phyloP scores from a whole-genome alignment of 805 yeast genomes.

The Saccharomycopsis guyanensis region DNA sequence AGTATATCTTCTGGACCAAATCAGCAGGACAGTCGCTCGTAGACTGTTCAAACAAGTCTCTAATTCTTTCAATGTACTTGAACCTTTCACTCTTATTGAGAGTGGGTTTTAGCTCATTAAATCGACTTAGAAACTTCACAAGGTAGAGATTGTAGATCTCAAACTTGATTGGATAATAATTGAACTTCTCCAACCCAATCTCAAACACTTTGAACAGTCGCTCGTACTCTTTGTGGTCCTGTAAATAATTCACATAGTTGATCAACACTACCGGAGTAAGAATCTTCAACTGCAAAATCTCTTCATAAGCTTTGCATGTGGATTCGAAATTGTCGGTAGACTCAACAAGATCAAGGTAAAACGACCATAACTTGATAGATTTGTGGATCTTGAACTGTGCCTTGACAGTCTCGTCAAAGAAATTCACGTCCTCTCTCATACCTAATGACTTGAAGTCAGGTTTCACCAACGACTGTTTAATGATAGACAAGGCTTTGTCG shows the following conservation, averaged over 20 bases:
- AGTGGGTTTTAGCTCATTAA: constrained; percentile 15
- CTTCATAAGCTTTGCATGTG: constrained; percentile 42
- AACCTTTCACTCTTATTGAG: constrained; percentile 25
- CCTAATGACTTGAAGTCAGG: constrained; percentile 20
- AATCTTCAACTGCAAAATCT: constrained; percentile 47
- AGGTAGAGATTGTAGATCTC: constrained; percentile 72
- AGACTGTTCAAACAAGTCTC: constrained; percentile 72
- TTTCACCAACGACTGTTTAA: constrained; percentile 28
- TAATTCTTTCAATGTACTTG: constrained; percentile 40
- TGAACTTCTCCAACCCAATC: constrained; percentile 54
- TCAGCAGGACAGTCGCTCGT: constrained; percentile 43
- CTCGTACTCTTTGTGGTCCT: constrained; percentile 38
- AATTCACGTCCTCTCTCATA: constrained; percentile 25
- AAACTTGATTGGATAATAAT: constrained; percentile 45
- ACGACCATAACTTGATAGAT: constrained; percentile 61
- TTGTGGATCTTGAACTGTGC: constrained; percentile 56
- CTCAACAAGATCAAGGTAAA: constrained; percentile 65
- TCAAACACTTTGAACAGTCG: constrained; percentile 58
- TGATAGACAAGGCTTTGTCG: constrained; percentile 36
- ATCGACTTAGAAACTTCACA: constrained; percentile 35
- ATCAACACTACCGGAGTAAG: constrained; percentile 63
- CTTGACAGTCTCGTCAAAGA: constrained; percentile 36
- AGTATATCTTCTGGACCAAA: constrained; percentile 40
- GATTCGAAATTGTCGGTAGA: constrained; percentile 38
- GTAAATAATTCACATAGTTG: constrained; percentile 57